Percentiles rank a stretch among this genome's conserved stretches.
Conservation (phyloP, 2,329 filamentous ascomycete species). For the Didymella pomorum region DNA sequence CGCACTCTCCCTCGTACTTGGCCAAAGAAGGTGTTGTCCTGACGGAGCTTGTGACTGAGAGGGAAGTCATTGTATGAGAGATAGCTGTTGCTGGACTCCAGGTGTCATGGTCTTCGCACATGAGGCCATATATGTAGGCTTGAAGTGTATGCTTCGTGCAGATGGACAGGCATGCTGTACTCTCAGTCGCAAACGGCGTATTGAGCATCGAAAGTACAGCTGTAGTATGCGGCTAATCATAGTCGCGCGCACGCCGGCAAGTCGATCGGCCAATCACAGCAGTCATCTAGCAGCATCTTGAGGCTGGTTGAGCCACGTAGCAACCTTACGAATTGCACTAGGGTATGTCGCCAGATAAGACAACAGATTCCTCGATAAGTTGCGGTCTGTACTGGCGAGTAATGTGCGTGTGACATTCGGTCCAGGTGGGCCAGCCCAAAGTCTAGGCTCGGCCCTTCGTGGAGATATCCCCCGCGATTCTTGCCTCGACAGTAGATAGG, state of each 20-base stretch:
- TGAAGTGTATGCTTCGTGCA: background rate
- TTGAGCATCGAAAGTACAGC: background rate
- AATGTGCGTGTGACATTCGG: background rate
- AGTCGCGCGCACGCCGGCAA: background rate
- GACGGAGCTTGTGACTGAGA: background rate
- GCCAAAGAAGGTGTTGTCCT: background rate
- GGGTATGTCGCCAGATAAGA: background rate
- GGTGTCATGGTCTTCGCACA: background rate
- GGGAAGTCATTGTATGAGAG: background rate
- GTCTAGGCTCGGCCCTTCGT: constrained; percentile 1
- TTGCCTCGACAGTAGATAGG: background rate
- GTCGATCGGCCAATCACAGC: background rate
- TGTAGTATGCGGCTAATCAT: background rate
- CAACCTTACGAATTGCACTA: background rate
- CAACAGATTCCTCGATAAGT: background rate
- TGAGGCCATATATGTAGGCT: background rate
- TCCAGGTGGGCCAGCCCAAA: background rate
- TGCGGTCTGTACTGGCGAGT: background rate
- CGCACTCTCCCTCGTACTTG: background rate
- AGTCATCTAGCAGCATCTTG: background rate
- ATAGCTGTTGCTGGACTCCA: background rate
- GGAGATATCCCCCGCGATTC: background rate
- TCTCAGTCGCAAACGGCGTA: background rate
- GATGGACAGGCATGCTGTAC: background rate
- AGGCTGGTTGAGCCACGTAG: constrained; percentile 1